Conservation (phyloP, 2,329 filamentous ascomycete genomes). For the Tolypocladium sp. region DNA sequence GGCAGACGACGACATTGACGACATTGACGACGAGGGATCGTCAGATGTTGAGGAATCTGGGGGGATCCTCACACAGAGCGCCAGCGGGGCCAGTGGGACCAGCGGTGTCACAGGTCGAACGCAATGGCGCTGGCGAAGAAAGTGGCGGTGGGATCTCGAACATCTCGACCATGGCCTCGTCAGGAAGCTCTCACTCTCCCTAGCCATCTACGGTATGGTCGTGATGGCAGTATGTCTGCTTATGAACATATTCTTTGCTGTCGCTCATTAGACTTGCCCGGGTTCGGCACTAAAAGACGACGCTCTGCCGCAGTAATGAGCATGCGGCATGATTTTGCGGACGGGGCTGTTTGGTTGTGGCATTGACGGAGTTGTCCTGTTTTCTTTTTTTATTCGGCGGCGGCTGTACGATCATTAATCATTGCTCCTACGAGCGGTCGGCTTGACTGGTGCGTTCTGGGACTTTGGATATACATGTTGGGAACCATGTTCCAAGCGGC, state of each 20-base stretch:
- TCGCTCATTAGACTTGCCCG: constrained; percentile 40
- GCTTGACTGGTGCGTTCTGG: not conserved
- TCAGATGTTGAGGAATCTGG: constrained; percentile 40
- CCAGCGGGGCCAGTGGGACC: constrained; percentile 33
- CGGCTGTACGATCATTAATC: not conserved
- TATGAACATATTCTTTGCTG: constrained; percentile 75
- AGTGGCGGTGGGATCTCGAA: constrained; percentile 51
- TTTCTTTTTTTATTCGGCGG: not conserved
- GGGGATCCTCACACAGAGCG: constrained; percentile 31
- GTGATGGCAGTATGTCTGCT: constrained; percentile 86
- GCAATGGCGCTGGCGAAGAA: constrained; percentile 42
- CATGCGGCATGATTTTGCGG: not conserved
- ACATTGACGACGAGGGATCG: constrained; percentile 27
- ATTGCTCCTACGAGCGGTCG: not conserved
- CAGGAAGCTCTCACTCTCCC: constrained; percentile 61
- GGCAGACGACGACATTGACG: constrained; percentile 78
- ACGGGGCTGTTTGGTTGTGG: not conserved
- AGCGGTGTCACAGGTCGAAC: constrained; percentile 20
- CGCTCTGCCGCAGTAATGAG: constrained; percentile 1
- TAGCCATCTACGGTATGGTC: constrained; percentile 74
- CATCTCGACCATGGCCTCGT: constrained; percentile 57
- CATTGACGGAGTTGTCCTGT: not conserved
- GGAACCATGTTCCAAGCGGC: not conserved
- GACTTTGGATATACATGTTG: not conserved
- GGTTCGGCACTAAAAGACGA: not conserved